phyloP scores from a whole-genome alignment of 768 basidiomycete species.

The Goffeauzyma gilvescens region DNA sequence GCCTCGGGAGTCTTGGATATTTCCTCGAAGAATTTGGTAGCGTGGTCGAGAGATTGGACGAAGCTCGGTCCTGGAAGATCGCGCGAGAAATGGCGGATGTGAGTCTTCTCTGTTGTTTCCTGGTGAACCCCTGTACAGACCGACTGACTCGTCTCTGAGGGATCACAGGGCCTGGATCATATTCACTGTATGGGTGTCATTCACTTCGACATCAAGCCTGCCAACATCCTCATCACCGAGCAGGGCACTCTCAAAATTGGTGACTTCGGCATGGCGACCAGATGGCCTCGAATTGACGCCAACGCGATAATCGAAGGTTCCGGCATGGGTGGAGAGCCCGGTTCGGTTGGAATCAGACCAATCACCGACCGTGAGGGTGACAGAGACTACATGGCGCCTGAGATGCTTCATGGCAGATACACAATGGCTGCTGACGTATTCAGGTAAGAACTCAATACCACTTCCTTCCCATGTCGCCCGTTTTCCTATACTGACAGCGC shows the following conservation, averaged over 20 bases:
- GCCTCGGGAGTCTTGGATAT: constrained; percentile 64
- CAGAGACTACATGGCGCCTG: constrained; percentile 88
- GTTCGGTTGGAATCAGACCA: constrained; percentile 1
- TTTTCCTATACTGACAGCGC: constrained; percentile 28
- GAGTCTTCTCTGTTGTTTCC: constrained; percentile 31
- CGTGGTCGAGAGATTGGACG: constrained; percentile 59
- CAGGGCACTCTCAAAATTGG: constrained; percentile 86
- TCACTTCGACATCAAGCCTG: constrained; percentile 92
- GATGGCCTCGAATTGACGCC: constrained; percentile 52
- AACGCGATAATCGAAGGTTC: constrained; percentile 27
- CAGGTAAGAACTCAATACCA: constrained; percentile 43
- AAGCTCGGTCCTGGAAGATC: constrained; percentile 90
- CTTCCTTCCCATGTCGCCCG: constrained; percentile 9
- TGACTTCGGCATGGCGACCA: constrained; percentile 94
- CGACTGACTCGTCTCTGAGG: background rate
- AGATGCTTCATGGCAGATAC: constrained; percentile 79
- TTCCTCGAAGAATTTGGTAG: constrained; percentile 86
- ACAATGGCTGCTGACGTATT: constrained; percentile 91
- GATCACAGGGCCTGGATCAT: constrained; percentile 63
- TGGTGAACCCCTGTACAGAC: background rate
- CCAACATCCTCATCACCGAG: constrained; percentile 78
- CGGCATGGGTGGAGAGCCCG: constrained; percentile 20
- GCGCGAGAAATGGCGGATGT: constrained; percentile 72
- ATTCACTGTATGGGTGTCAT: constrained; percentile 76
- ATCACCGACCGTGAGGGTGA: constrained; percentile 59